Percentiles rank a stretch among this genome's conserved stretches.
Evolutionary conservation across 768 basidiomycete genomes (phyloP).

Genomic region (Suillus subluteus): DNA sequence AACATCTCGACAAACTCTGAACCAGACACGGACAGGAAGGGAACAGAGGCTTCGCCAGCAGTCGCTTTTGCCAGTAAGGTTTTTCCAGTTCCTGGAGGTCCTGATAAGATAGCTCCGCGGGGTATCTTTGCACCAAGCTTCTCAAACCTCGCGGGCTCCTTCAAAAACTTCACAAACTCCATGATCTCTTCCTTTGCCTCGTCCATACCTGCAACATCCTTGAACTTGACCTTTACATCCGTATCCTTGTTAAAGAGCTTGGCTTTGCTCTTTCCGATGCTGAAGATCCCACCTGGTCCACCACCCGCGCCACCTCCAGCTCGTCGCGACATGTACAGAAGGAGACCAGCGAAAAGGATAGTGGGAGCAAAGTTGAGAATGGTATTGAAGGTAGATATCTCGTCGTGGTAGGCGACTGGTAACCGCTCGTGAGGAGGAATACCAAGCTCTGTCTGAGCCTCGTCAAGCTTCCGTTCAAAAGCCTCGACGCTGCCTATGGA

Average conservation of each 20-base stretch:
- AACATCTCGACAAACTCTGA: conserved; percentile 99
- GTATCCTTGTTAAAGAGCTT: conserved; percentile 97
- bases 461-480: conserved; percentile 94
- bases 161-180: conserved; percentile 99
- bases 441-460: conserved; percentile 89
- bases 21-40: conserved; percentile 97
- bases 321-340: conserved; percentile 84
- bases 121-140: conserved; percentile 98
- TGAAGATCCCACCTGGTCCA: conserved; percentile 90
- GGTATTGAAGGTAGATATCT: conserved; percentile 82
- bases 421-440: conserved; percentile 93
- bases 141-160: conserved; percentile 93
- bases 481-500: conserved; percentile 97
- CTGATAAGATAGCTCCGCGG: conserved; percentile 91
- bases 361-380: conserved; percentile 95
- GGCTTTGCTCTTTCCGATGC: conserved; percentile 93
- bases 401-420: conserved; percentile 96
- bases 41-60: conserved; percentile 96
- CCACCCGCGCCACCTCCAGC: conserved; percentile 62
- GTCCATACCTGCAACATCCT: conserved; percentile 99
- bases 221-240: conserved; percentile 90
- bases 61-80: conserved; percentile 98
- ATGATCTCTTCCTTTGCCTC: conserved; percentile 99
- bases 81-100: conserved; percentile 98
- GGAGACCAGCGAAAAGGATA: conserved; percentile 84